A percentile compares a stretch with the other conserved stretches of the same genome.
Evolutionary conservation across 2,329 filamentous ascomycete species (phyloP).

Genomic region (Tolypocladium sp.): DNA sequence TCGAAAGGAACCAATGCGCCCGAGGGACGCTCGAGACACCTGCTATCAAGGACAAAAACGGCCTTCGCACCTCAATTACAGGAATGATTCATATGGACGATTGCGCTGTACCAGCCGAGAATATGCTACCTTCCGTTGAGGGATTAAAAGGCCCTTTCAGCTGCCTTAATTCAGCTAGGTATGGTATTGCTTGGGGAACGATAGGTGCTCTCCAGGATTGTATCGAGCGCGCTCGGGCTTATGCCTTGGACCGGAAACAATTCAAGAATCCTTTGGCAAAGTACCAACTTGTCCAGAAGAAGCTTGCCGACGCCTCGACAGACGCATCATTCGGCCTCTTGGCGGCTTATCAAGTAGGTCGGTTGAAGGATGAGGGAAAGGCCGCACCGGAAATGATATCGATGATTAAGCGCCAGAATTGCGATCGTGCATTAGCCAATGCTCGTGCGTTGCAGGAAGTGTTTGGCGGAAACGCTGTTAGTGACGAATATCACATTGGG

Average conservation of each 20-base stretch:
- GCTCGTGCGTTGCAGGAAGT: constrained; percentile 82
- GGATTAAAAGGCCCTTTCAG: constrained; percentile 84
- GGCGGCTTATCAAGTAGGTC: constrained; percentile 81
- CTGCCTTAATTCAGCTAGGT: constrained; percentile 86
- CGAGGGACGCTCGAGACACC: constrained; percentile 86
- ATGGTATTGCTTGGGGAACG: constrained; percentile 87
- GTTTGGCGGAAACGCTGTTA: constrained; percentile 96
- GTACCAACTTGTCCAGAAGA: constrained; percentile 97
- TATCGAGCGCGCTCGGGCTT: constrained; percentile 70
- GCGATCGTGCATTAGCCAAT: constrained; percentile 76
- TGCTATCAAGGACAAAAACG: constrained; percentile 89
- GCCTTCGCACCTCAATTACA: constrained; percentile 83
- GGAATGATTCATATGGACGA: constrained; percentile 96
- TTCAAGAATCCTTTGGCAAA: constrained; percentile 96
- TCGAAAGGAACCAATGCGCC: constrained; percentile 78
- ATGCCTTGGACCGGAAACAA: constrained; percentile 87
- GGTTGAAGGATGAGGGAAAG: constrained; percentile 86
- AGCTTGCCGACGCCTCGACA: constrained; percentile 84
- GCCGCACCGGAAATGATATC: constrained; percentile 90
- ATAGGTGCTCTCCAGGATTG: constrained; percentile 94
- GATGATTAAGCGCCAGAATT: constrained; percentile 97
- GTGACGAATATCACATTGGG: constrained; percentile 95
- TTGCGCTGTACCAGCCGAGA: constrained; percentile 77
- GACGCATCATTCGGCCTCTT: constrained; percentile 88
- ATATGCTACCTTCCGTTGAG: constrained; percentile 89